A percentile compares a stretch with the other conserved stretches of the same genome.
Conservation (phyloP, 768 basidiomycete species). For the Lactarius quietus region DNA sequence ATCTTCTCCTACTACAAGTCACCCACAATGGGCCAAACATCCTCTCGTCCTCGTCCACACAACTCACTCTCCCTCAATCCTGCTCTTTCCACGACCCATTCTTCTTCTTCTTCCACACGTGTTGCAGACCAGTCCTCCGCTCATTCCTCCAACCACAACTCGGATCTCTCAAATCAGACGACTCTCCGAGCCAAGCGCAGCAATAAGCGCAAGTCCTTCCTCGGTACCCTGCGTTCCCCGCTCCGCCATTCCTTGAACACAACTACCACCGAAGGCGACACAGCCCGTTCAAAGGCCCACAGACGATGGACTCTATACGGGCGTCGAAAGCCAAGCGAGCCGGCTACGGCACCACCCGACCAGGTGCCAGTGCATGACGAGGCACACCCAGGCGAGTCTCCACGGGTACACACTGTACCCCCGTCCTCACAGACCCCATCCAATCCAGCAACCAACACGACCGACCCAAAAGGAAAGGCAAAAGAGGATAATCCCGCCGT, state of each 20-base stretch:
- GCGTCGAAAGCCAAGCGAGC: constrained; percentile 13
- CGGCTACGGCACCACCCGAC: neutral
- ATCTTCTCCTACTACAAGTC: too few species aligned
- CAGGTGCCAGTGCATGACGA: constrained; percentile 1
- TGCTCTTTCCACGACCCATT: neutral
- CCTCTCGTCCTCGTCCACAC: constrained; percentile 20
- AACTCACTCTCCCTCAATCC: neutral
- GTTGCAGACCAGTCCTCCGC: constrained; percentile 1
- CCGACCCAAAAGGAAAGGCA: constrained; percentile 13
- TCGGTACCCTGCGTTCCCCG: constrained; percentile 16
- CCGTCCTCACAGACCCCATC: neutral
- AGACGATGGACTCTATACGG: constrained; percentile 17
- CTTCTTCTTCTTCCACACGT: constrained; percentile 1
- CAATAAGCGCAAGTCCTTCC: constrained; percentile 13
- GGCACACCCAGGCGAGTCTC: constrained; percentile 3
- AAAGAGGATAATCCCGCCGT: neutral
- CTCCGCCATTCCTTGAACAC: neutral
- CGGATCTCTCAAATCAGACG: constrained; percentile 16
- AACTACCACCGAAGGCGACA: neutral
- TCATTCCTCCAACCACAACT: constrained; percentile 8
- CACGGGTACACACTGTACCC: neutral
- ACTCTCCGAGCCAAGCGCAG: constrained; percentile 16
- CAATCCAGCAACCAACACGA: neutral
- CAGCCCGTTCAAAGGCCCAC: constrained; percentile 1
- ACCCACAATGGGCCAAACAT: constrained; percentile 13